A percentile compares a stretch with the other conserved stretches of the same genome.
Conservation (phyloP, 768 basidiomycete genomes). For the Agrocybe pediades region DNA sequence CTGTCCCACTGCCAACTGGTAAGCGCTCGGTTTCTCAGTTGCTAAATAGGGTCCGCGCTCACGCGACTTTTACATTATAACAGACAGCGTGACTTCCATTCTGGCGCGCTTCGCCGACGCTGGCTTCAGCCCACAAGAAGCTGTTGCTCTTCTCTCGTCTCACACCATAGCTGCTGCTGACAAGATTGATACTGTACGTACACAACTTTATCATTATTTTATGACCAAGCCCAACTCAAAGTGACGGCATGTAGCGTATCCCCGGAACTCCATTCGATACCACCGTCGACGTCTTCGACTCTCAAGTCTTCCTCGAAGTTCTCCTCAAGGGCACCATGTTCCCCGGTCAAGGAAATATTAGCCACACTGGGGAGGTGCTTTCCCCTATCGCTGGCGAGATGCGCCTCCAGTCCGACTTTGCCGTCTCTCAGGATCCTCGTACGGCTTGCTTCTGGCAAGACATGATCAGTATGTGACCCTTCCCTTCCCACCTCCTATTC, state of each 20-base stretch:
- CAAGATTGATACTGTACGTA: slow-evolving; percentile 1
- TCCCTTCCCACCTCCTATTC: too few species aligned
- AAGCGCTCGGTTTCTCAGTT: background rate
- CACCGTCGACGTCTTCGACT: slow-evolving; percentile 25
- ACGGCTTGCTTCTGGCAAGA: slow-evolving; percentile 27
- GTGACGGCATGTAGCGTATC: slow-evolving; percentile 25
- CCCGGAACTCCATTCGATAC: slow-evolving; percentile 35
- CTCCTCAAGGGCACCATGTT: slow-evolving; percentile 26
- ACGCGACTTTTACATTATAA: too few species aligned
- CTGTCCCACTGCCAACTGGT: slow-evolving; percentile 22
- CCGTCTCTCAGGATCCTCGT: slow-evolving; percentile 21
- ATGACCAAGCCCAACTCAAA: background rate
- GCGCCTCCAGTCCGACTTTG: slow-evolving; percentile 24
- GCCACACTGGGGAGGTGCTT: slow-evolving; percentile 21
- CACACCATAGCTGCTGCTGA: slow-evolving; percentile 30
- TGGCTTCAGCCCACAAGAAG: slow-evolving; percentile 26
- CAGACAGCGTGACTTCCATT: slow-evolving; percentile 24
- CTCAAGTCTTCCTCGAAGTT: slow-evolving; percentile 39
- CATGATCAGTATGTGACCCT: slow-evolving; percentile 17
- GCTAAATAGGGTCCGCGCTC: too few species aligned
- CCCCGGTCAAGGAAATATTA: slow-evolving; percentile 18
- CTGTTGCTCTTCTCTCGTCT: slow-evolving; percentile 26
- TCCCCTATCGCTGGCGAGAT: slow-evolving; percentile 25
- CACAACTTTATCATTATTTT: background rate
- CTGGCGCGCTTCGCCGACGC: too few species aligned